A percentile compares a stretch with the other conserved stretches of the same genome.
phyloP scores from a whole-genome alignment of 257 asterid genomes.

The Salvia splendens region DNA sequence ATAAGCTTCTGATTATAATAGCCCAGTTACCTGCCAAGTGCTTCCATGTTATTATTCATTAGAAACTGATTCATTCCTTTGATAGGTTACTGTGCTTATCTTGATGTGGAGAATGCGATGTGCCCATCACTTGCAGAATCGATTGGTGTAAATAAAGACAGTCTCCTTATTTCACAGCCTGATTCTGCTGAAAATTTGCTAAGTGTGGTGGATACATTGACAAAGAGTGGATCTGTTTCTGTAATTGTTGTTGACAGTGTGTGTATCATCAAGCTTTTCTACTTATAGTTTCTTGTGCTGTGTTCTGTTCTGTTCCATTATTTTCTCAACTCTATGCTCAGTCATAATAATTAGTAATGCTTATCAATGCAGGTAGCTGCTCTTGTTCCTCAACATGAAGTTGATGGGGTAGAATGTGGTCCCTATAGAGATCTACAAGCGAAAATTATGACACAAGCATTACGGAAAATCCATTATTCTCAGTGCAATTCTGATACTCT shows the following conservation, averaged over 20 bases:
- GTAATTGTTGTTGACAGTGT: slow-evolving; percentile 97
- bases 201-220: slow-evolving; percentile 85
- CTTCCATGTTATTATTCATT: slow-evolving; percentile 5
- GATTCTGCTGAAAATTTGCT: slow-evolving; percentile 95
- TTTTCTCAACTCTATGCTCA: not conserved
- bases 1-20: slow-evolving; percentile 9
- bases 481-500: slow-evolving; percentile 79
- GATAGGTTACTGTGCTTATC: slow-evolving; percentile 93
- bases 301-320: not conserved
- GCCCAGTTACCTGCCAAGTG: slow-evolving; percentile 4
- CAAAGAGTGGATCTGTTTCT: slow-evolving; percentile 82
- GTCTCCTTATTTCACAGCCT: slow-evolving; percentile 94
- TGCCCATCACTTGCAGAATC: slow-evolving; percentile 82
- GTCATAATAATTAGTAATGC: slow-evolving; percentile 20
- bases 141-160: slow-evolving; percentile 72
- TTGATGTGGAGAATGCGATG: slow-evolving; percentile 95
- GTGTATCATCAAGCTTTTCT: slow-evolving; percentile 37
- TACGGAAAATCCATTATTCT: slow-evolving; percentile 80
- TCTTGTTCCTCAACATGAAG: slow-evolving; percentile 80
- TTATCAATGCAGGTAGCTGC: slow-evolving; percentile 89
- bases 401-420: slow-evolving; percentile 53
- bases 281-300: not conserved
- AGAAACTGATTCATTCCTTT: slow-evolving; percentile 30
- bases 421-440: slow-evolving; percentile 58
- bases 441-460: slow-evolving; percentile 83